phyloP scores from a whole-genome alignment of 371 early-diverging fungal species.

The Fennellomyces sp. region DNA sequence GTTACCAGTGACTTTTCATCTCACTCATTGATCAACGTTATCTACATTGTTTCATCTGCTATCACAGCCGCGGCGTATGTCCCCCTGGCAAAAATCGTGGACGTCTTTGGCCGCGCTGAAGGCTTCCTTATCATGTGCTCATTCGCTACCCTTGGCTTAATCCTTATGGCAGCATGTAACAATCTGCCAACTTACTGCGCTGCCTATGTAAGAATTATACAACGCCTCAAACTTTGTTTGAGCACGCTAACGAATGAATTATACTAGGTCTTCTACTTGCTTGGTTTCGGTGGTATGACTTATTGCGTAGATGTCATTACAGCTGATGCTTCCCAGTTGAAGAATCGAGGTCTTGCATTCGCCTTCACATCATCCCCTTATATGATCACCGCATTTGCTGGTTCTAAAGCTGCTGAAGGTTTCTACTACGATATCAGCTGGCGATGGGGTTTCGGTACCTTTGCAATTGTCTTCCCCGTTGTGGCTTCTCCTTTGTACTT shows the following conservation, averaged over 20 bases:
- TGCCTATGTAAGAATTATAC: constrained; percentile 23
- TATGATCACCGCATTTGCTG: constrained; percentile 21
- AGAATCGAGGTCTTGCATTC: constrained; percentile 18
- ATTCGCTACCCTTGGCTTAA: constrained; percentile 16
- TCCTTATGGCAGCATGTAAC: constrained; percentile 20
- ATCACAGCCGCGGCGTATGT: constrained; percentile 20
- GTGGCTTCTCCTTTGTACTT: constrained; percentile 20
- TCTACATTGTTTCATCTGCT: constrained; percentile 22
- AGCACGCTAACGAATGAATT: not conserved
- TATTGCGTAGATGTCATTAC: constrained; percentile 20
- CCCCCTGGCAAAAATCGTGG: constrained; percentile 20
- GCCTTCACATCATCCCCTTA: constrained; percentile 23
- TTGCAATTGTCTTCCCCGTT: constrained; percentile 18
- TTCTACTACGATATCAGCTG: constrained; percentile 20
- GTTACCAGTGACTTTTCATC: constrained; percentile 22
- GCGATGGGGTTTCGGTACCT: constrained; percentile 23
- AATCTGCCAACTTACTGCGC: constrained; percentile 23
- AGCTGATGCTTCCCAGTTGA: constrained; percentile 15
- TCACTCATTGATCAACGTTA: constrained; percentile 19
- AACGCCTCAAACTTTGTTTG: not conserved
- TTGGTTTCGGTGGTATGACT: constrained; percentile 22
- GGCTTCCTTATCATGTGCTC: constrained; percentile 19
- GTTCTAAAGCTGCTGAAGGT: constrained; percentile 18
- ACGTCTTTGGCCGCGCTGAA: constrained; percentile 24
- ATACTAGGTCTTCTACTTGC: constrained; percentile 13